Evolutionary conservation across 2,329 filamentous ascomycete species (phyloP), one percentile per base, ranked within the genome.

Genomic region (Aspergillus oerlinghausenensis): DNA sequence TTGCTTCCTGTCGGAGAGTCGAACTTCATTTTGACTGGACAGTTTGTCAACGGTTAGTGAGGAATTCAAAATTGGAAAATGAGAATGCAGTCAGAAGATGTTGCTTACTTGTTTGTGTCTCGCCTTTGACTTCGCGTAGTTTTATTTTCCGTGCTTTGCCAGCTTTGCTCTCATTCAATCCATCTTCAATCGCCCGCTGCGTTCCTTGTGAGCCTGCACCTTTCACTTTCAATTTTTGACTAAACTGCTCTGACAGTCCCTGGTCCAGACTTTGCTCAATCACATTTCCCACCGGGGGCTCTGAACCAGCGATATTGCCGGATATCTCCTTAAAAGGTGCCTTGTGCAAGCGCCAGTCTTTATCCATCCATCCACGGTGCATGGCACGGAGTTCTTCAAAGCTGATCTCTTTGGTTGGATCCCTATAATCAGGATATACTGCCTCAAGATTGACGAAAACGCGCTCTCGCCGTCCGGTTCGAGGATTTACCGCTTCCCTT

Each of bases 341-440:
- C 61, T 76, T 70, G 50, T 72, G 66, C 64, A 66, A 55, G 59
- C 72, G 63, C 83, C 83, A 86, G 61, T 85, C 77, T 61, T 76
- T 79, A 52, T 79, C 69, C 58, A 83, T 72, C 82, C 83, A 86
- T 0, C 93, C 93, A 55, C 89, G 83, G 63, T 85, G 85, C 45
- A 82, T 82, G 29, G 93, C 93, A 75, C 92, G 86, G 23, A 99
- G 77, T 75, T 99, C 94, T 70, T 99, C 94, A 69, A 97, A 96
- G 67, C 90, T 93, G 60, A 89, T 82, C 73, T 97, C 93, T 32
- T 85, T 85, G 3, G 84, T 85, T 1, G 85, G 82, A 58, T 89
- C 83, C 49, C 88, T 83, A 23, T 85, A 84, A 42, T 88, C 87
- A 8, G 92, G 92, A 68, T 97, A 97, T 35, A 97, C 82, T 32